Evolutionary conservation across 1,284 basidiomycete genomes (phyloP).

Genomic region (Phenoliferia sp.): DNA sequence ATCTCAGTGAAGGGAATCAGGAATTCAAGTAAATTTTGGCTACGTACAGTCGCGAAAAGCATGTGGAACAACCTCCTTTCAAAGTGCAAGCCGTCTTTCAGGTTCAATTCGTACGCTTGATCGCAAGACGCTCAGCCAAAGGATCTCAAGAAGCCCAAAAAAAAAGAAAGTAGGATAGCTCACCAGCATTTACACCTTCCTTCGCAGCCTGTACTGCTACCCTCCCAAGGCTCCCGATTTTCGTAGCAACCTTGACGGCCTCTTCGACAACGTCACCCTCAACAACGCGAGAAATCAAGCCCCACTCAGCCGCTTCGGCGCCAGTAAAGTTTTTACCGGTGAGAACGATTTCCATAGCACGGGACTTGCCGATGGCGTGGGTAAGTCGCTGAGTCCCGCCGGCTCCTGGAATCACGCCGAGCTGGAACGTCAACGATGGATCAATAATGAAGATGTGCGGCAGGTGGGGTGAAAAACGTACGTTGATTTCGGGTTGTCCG

Average conservation of each 20-base stretch:
- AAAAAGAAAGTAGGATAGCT: conserved; percentile 36
- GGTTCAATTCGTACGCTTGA: conserved; percentile 71
- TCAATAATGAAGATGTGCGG: background rate
- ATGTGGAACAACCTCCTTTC: conserved; percentile 89
- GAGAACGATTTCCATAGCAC: conserved; percentile 91
- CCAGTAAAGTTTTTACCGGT: conserved; percentile 76
- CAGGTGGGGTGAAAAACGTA: conserved; percentile 3
- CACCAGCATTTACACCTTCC: conserved; percentile 88
- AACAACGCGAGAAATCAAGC: conserved; percentile 75
- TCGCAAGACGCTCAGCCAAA: background rate
- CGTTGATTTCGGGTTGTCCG: conserved; percentile 94
- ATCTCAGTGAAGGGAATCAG: background rate
- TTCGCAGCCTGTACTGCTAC: conserved; percentile 87
- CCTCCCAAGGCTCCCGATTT: conserved; percentile 77
- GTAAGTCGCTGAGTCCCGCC: conserved; percentile 65
- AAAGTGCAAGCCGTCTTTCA: conserved; percentile 77
- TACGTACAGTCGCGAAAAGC: conserved; percentile 70
- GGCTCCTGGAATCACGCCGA: conserved; percentile 90
- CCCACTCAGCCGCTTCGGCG: conserved; percentile 80
- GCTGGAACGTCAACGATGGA: conserved; percentile 32
- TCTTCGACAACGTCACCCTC: conserved; percentile 72
- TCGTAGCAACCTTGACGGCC: conserved; percentile 74
- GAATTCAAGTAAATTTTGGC: background rate
- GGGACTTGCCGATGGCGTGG: conserved; percentile 82
- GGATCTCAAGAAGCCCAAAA: background rate